Conservation (phyloP, 208 protist genomes). For the Angomonas desouzai region DNA sequence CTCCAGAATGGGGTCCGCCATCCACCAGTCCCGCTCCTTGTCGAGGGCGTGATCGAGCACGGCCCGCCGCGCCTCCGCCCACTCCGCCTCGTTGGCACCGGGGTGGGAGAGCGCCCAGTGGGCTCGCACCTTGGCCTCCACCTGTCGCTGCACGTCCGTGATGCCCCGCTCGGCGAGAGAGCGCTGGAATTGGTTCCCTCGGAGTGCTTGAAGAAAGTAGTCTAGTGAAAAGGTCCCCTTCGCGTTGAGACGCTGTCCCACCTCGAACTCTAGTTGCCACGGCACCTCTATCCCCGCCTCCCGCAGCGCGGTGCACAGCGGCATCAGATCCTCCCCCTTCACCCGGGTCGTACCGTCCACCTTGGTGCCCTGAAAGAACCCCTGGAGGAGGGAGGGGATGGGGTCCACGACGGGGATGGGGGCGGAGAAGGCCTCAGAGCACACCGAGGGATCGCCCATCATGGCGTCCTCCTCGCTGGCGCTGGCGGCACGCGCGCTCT, state of each 20-base stretch:
- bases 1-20: constrained; percentile 70
- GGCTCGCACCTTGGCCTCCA: constrained; percentile 49
- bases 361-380: constrained; percentile 33
- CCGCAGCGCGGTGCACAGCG: constrained; percentile 69
- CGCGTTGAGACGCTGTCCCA: constrained; percentile 62
- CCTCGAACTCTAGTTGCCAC: constrained; percentile 65
- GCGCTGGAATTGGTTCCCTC: constrained; percentile 35
- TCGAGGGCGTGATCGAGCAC: constrained; percentile 58
- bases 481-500: constrained; percentile 19
- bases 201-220: constrained; percentile 40
- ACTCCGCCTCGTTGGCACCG: constrained; percentile 70
- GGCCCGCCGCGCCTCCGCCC: constrained; percentile 53
- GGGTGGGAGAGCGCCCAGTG: constrained; percentile 82
- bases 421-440: constrained; percentile 47
- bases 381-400: constrained; percentile 55
- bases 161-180: constrained; percentile 46
- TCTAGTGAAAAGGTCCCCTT: constrained; percentile 47
- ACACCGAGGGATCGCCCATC: constrained; percentile 29
- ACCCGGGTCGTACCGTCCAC: constrained; percentile 10
- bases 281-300: constrained; percentile 74
- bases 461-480: constrained; percentile 21
- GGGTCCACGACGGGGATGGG: constrained; percentile 68
- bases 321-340: constrained; percentile 42
- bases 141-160: constrained; percentile 42
- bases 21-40: constrained; percentile 80